Percentiles rank a stretch among this genome's conserved stretches.
These are phyloP conservation scores for Leccinum griseonigrum DNA, from an alignment of 1,284 basidiomycete species.

Conservation along the genomic window DNA sequence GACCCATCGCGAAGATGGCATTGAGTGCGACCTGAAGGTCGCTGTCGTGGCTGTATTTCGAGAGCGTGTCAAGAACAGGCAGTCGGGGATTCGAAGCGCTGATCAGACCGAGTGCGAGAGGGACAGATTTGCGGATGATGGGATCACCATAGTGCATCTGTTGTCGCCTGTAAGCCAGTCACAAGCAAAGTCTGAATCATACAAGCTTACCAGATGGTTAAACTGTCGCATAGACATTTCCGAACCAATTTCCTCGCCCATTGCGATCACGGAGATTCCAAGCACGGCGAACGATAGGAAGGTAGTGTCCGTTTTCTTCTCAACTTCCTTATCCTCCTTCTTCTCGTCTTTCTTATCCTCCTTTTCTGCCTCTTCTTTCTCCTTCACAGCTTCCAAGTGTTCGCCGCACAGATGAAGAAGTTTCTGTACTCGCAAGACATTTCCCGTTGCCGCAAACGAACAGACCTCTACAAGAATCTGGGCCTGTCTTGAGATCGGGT, in stretches of 20 bases:
- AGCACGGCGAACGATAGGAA: constrained; percentile 95
- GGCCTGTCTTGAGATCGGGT: constrained; percentile 88
- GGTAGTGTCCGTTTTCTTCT: constrained; percentile 65
- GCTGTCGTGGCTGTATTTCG: constrained; percentile 99
- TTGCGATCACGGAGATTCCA: constrained; percentile 92
- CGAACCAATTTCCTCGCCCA: constrained; percentile 98
- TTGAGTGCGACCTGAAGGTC: constrained; percentile 96
- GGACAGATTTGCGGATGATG: constrained; percentile 89
- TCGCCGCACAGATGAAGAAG: constrained; percentile 95
- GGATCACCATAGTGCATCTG: constrained; percentile 99
- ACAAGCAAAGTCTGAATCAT: background rate
- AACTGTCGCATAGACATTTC: constrained; percentile 96
- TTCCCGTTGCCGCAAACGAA: constrained; percentile 93
- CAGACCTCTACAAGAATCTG: constrained; percentile 94
- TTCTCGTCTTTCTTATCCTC: constrained; percentile 56
- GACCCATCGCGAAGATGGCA: constrained; percentile 98
- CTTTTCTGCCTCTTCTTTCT: constrained; percentile 49
- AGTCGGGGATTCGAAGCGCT: constrained; percentile 96
- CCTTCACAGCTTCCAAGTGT: constrained; percentile 69
- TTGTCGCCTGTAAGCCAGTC: constrained; percentile 12
- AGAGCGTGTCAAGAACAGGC: constrained; percentile 95
- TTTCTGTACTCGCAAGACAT: constrained; percentile 91
- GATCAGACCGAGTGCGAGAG: constrained; percentile 92
- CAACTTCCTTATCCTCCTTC: constrained; percentile 54
- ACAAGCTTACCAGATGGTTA: constrained; percentile 77